Conservation (phyloP, 345 rosid genomes). For the Arabis hirsuta region DNA sequence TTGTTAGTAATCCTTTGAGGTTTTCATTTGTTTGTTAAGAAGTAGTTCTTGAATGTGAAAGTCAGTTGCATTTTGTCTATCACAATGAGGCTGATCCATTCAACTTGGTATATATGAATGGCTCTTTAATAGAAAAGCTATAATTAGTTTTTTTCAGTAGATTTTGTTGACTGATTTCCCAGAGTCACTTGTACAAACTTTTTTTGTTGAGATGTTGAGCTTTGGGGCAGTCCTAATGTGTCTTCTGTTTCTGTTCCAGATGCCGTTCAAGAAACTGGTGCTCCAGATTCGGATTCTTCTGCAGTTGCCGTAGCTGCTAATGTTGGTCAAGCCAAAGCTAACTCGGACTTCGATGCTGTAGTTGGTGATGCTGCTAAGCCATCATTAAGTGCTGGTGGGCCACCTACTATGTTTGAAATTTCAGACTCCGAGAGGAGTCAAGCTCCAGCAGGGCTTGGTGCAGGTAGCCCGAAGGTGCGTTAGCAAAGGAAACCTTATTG, state of each 20-base stretch:
- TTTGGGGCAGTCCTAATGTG: constrained; percentile 42
- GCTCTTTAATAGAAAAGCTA: constrained; percentile 6
- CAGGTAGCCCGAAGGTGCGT: constrained; percentile 94
- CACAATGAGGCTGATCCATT: not conserved
- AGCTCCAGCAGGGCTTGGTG: constrained; percentile 82
- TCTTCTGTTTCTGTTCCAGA: constrained; percentile 34
- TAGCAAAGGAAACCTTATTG: constrained; percentile 29
- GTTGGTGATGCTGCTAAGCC: constrained; percentile 51
- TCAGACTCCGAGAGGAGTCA: constrained; percentile 49
- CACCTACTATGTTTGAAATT: constrained; percentile 54
- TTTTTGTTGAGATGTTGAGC: constrained; percentile 34
- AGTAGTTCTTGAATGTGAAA: constrained; percentile 14
- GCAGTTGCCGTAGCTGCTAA: constrained; percentile 27
- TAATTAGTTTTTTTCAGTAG: constrained; percentile 7
- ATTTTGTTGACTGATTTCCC: constrained; percentile 17
- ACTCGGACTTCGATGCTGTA: constrained; percentile 39
- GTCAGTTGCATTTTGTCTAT: constrained; percentile 9
- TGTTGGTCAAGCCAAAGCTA: constrained; percentile 27
- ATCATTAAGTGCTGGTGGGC: constrained; percentile 59
- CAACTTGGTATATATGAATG: constrained; percentile 11
- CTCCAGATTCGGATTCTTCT: constrained; percentile 25
- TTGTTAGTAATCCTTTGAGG: not conserved
- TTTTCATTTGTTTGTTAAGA: not conserved
- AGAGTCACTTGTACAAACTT: not conserved
- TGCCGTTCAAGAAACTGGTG: constrained; percentile 28